Base-by-base conservation (phyloP, 2,329 filamentous ascomycete species). In the Proliferodiscus dingleyae region DNA sequence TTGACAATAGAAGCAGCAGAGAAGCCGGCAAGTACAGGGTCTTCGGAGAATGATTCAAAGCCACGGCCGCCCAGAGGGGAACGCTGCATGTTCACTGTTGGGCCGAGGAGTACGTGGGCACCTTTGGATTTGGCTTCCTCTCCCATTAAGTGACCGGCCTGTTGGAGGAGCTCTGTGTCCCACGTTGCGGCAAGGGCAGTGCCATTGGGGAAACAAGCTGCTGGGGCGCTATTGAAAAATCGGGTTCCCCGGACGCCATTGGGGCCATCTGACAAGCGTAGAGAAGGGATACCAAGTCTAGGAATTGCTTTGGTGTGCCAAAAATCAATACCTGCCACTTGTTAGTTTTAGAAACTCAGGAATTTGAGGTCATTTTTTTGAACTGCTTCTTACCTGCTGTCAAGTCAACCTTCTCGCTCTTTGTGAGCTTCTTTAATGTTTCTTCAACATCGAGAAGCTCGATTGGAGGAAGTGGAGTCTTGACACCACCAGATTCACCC, bases 51-150 rank as follows among this genome's bases (percentile, higher is more conserved):
- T 13, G 65, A 68, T 51, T 74, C 71, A 46, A 73, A 73, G 37
- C 68, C 70, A 16, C 71, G 66, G 2, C 71, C 71, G 9, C 71
- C 70, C 0, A 74, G 63, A 0, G 70, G 71, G 5, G 66, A 64
- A 3, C 71, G 65, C 29, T 71, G 68, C 21, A 73, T 71, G 55
- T 67, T 73, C n/a, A 74, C 67, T 0, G 71, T 75, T 1, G 86
- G 86, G 1, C 83, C 85, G 4, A 89, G 71, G 52, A 85, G 76
- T 8, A 86, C 75, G 56, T 88, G 82, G 6, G 84, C 75, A 41
- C 81, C 83, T 64, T 89, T 89, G 43, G 66, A 75, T 47, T 71
- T 73, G 56, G 81, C 76, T 60, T 87, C 83, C 41, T 71, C 66
- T 6, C 79, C 83, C 77, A 87, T 83, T 44, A 80, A 76, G 49